These are phyloP conservation scores for Neofusicoccum ribis DNA, from an alignment of 2,329 filamentous ascomycete genomes.

Conservation along the genomic window DNA sequence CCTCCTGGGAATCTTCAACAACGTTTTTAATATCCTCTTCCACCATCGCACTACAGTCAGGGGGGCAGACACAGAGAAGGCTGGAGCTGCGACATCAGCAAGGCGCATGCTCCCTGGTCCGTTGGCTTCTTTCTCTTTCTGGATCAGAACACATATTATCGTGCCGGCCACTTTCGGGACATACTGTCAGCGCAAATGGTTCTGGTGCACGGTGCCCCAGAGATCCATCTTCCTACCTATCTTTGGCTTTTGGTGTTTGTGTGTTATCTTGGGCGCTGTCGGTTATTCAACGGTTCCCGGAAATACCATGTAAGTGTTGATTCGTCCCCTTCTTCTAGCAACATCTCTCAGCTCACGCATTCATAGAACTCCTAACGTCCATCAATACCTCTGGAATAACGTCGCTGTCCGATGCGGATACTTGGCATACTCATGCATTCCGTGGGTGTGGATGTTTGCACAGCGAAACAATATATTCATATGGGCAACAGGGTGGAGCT, in stretches of 20 bases:
- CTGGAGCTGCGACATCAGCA: not conserved
- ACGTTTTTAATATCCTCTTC: constrained; percentile 27
- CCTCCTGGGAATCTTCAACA: constrained; percentile 35
- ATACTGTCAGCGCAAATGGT: constrained; percentile 42
- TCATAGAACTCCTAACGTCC: constrained; percentile 29
- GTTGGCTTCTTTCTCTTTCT: constrained; percentile 27
- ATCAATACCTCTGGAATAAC: constrained; percentile 53
- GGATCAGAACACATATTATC: constrained; percentile 42
- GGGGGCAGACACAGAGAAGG: constrained; percentile 19
- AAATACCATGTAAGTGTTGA: constrained; percentile 48
- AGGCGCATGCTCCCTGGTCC: not conserved
- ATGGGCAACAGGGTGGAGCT: constrained; percentile 69
- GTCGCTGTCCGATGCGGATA: constrained; percentile 65
- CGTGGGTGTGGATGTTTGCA: constrained; percentile 66
- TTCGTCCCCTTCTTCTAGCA: not conserved
- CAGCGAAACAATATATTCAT: constrained; percentile 67
- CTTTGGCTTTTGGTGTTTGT: constrained; percentile 47
- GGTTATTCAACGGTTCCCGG: constrained; percentile 47
- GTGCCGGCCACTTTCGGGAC: constrained; percentile 46
- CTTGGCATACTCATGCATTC: constrained; percentile 64
- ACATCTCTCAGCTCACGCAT: not conserved
- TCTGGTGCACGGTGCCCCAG: constrained; percentile 50
- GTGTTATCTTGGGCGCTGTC: constrained; percentile 44
- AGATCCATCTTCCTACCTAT: constrained; percentile 50
- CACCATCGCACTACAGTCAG: constrained; percentile 11